Evolutionary conservation across 768 basidiomycete genomes (phyloP).

Genomic region (Nevesoporus exiguus): DNA sequence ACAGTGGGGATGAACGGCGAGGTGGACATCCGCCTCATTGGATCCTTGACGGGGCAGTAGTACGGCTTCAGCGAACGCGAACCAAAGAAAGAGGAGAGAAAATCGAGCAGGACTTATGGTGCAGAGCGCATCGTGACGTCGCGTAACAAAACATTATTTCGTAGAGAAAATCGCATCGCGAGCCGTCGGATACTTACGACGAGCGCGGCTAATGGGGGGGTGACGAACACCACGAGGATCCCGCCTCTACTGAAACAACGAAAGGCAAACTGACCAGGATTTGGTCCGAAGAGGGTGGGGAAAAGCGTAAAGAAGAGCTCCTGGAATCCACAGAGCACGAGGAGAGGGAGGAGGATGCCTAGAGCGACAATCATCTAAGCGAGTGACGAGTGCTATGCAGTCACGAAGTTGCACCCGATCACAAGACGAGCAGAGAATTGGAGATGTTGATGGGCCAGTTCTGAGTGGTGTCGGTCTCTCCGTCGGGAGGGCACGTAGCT

Average conservation of each 20-base stretch:
- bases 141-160: neutral
- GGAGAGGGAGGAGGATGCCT: constrained; percentile 18
- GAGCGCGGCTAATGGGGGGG: too few species aligned
- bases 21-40: constrained; percentile 30
- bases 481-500: neutral
- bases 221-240: neutral
- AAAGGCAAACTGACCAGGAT: constrained; percentile 10
- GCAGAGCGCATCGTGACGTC: neutral
- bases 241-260: neutral
- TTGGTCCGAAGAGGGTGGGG: constrained; percentile 1
- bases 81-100: constrained; percentile 10
- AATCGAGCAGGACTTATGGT: neutral
- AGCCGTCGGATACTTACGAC: neutral
- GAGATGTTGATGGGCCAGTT: too few species aligned
- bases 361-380: constrained; percentile 24
- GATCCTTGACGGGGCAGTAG: constrained; percentile 9
- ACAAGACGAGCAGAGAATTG: too few species aligned
- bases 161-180: neutral
- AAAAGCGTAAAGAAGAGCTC: constrained; percentile 7
- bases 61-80: constrained; percentile 9
- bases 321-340: constrained; percentile 19
- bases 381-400: constrained; percentile 6
- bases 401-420: too few species aligned
- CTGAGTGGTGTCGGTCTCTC: neutral
- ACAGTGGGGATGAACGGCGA: constrained; percentile 46